Base-by-base conservation (phyloP, 441 rosid genomes). In the Melastoma candidum region DNA sequence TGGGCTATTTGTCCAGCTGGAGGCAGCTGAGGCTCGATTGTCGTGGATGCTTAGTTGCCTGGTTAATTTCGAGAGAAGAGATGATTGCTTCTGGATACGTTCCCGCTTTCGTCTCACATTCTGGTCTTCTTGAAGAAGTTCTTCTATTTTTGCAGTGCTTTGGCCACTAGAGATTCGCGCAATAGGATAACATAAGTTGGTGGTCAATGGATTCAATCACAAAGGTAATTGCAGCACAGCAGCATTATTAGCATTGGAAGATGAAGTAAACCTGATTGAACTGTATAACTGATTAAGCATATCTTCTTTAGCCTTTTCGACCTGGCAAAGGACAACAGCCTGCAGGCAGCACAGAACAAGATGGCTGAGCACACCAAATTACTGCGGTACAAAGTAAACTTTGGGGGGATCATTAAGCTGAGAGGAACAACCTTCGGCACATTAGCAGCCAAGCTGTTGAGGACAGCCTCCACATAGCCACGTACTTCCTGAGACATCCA, bases 401-500 rank as follows among this genome's bases (percentile, higher is more conserved):
- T 32, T 8, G 8, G 41, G 41, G 41, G 8, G 41, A 32, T 27
- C 65, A 69, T 58, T 43, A 47, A 46, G 58, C 45, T 46, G 57
- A 63, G 53, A 39, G 53, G 46, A 64, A 67, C 63, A 26, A 85
- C 99, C 80, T 95, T 95, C 54, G 99, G 99, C 65, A 95, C 95
- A 73, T 95, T 95, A 63, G 99, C 99, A 58, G 90, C 96, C 53
- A 95, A 92, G 72, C 99, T 95, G 77, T 90, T 90, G 55, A 95
- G 97, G 79, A 95, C 99, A 51, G 99, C 99, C 82, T 95, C 99
- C 45, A 90, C 97, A 49, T 95, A 95, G 65, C 99, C 97, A 4
- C 98, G 98, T 8, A 95, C 97, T 85, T 95, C 99, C 68, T 95
- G 99, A 44, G 99, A 84, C 98, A 95, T 95, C 99, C 99, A 95